A percentile compares a stretch with the other conserved stretches of the same genome.
These are phyloP conservation scores for Russula lepida DNA, from an alignment of 768 basidiomycete genomes.

Conservation along the genomic window DNA sequence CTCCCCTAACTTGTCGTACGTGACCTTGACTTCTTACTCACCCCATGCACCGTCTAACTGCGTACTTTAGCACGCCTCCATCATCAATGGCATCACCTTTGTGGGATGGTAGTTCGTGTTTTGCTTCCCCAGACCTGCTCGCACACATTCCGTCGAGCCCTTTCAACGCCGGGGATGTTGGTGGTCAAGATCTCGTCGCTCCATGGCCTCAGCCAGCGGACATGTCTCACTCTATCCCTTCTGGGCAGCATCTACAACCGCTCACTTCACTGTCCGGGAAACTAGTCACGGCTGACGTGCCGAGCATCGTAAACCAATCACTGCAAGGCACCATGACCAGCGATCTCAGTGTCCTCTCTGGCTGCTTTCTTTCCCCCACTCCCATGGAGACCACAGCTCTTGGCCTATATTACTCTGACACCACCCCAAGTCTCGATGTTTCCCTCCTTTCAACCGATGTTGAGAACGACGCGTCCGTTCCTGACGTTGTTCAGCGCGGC, in stretches of 20 bases:
- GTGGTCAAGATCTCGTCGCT: neutral
- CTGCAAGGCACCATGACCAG: neutral
- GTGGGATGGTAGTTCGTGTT: neutral
- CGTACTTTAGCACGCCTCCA: neutral
- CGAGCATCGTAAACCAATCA: neutral
- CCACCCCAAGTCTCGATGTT: neutral
- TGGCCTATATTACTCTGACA: slow-evolving; percentile 3
- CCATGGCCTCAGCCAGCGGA: neutral
- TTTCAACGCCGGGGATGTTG: neutral
- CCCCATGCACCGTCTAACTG: neutral
- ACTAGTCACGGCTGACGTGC: neutral
- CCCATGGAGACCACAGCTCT: neutral
- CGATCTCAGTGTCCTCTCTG: neutral
- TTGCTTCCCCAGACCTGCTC: neutral
- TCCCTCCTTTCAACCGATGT: neutral
- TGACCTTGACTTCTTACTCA: neutral
- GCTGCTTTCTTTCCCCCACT: neutral
- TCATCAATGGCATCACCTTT: slow-evolving; percentile 3
- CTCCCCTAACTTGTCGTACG: neutral
- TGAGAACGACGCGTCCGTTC: neutral
- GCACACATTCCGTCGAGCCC: neutral
- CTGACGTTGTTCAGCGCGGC: neutral
- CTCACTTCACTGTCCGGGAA: neutral
- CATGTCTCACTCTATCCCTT: neutral
- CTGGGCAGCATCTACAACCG: neutral